Evolutionary conservation across 1,139 yeast genomes (phyloP), one percentile per base, ranked within the genome.

Genomic region (Candida freyschussii): DNA sequence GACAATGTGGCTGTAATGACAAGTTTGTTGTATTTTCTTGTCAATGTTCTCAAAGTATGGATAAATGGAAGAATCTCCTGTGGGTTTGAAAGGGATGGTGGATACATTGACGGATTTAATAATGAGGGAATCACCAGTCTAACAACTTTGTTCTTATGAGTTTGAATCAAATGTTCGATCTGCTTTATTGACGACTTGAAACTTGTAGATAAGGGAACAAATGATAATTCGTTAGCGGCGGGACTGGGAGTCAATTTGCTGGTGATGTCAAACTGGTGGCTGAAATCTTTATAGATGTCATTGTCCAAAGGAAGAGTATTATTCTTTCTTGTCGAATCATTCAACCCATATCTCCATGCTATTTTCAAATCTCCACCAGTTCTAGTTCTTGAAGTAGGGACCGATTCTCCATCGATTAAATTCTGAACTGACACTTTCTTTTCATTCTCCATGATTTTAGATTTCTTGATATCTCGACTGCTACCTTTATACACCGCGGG

Each of bases 301-400:
- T 49, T 40, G 6, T 47, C 48, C 3, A 34, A 27, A 14, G 34
- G 41, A 0, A 26, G 32, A 5, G 22, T 36, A 7, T 40, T 39
- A 17, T 47, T 45, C 17, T 47, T 48, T 24, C 59, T 69, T 17
- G 29, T 26, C 7, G 33, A 31, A 36, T 72, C 72, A 27, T 67
- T 70, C 33, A 78, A 55, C 0, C 86, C 86, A 48, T 85, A 85
- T 50, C 94, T 72, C 95, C 95, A 85, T 2, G 95, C 95, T 48
- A 85, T 85, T 53, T 78, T 81, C 65, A 85, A 59, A 45, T 80
- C 84, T 17, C 65, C 58, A 14, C 56, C 49, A 52, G 47, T 31
- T 15, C 30, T 33, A 24, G 31, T 26, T n/a, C 19, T 26, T 11
- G 27, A n/a, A 1, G 20, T 7, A 11, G 27, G 10, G 41, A 13